phyloP scores from a whole-genome alignment of 768 basidiomycete species.

The Hygrocybe punicea region DNA sequence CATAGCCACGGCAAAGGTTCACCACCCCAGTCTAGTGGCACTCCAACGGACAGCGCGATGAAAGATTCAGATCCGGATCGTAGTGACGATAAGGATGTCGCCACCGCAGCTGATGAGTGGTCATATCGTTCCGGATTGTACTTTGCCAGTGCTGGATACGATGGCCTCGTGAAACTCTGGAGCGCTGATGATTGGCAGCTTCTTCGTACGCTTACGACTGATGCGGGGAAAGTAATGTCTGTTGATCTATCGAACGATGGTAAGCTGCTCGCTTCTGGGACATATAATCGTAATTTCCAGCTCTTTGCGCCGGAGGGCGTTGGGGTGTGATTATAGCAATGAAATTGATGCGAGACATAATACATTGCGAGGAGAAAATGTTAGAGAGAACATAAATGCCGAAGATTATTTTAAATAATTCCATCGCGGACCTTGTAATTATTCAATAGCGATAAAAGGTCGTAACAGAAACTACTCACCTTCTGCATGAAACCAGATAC shows the following conservation, averaged over 20 bases:
- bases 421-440: slow-evolving; percentile 54
- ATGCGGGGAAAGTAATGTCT: slow-evolving; percentile 98
- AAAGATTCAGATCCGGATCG: slow-evolving; percentile 30
- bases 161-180: slow-evolving; percentile 94
- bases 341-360: slow-evolving; percentile 24
- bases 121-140: slow-evolving; percentile 85
- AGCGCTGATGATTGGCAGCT: slow-evolving; percentile 98
- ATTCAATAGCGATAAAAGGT: neutral
- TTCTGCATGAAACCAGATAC: slow-evolving; percentile 92
- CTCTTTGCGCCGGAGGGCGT: slow-evolving; percentile 79
- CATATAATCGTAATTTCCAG: slow-evolving; percentile 93
- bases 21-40: slow-evolving; percentile 41
- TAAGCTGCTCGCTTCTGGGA: slow-evolving; percentile 81
- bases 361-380: slow-evolving; percentile 30
- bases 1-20: slow-evolving; percentile 48
- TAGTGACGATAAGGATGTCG: slow-evolving; percentile 37
- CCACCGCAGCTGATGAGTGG: slow-evolving; percentile 60
- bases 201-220: slow-evolving; percentile 81
- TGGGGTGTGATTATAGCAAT: slow-evolving; percentile 19
- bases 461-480: slow-evolving; percentile 37
- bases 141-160: slow-evolving; percentile 91
- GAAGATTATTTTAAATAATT: slow-evolving; percentile 43
- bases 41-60: slow-evolving; percentile 34
- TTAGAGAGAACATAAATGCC: slow-evolving; percentile 13
- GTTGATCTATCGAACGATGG: slow-evolving; percentile 87